A percentile compares a stretch with the other conserved stretches of the same genome.
These are phyloP conservation scores for Toxoplasma gondii DNA, from an alignment of 169 alveolate species.

Conservation along the genomic window DNA sequence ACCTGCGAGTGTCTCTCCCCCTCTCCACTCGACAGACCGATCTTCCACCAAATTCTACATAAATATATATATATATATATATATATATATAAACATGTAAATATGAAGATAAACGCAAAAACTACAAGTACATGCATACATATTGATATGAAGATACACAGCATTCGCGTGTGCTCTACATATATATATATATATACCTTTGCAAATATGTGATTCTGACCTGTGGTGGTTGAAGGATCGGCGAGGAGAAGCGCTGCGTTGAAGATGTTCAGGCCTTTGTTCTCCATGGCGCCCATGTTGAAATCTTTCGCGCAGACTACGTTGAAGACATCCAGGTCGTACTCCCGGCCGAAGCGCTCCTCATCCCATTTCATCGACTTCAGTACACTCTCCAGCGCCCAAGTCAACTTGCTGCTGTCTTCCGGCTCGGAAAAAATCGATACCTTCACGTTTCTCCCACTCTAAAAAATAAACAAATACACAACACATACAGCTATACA, in stretches of 20 bases:
- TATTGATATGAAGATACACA: too few relatives aligned
- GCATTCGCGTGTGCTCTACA: too few relatives aligned
- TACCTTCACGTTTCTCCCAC: slow-evolving; percentile 76
- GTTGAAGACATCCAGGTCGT: slow-evolving; percentile 89
- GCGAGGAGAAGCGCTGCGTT: slow-evolving; percentile 90
- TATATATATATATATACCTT: background rate
- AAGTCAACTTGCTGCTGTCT: slow-evolving; percentile 80
- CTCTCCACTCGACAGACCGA: too few relatives aligned
- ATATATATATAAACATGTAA: too few relatives aligned
- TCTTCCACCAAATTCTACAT: too few relatives aligned
- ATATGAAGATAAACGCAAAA: too few relatives aligned
- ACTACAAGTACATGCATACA: too few relatives aligned
- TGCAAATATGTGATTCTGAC: background rate
- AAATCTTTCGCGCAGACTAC: slow-evolving; percentile 90
- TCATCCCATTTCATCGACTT: slow-evolving; percentile 94
- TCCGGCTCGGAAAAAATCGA: slow-evolving; percentile 85
- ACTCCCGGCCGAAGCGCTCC: slow-evolving; percentile 89
- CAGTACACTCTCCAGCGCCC: slow-evolving; percentile 89
- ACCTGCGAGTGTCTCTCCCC: too few relatives aligned
- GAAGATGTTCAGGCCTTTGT: slow-evolving; percentile 92
- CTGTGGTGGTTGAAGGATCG: slow-evolving; percentile 84
- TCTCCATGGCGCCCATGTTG: slow-evolving; percentile 95
- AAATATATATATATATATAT: too few relatives aligned
- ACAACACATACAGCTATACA: background rate
- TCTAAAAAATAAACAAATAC: slow-evolving; percentile 21